These are phyloP conservation scores for Tetrastigma voinierianum DNA, from an alignment of 164 flowering plant genomes.

Conservation along the genomic window DNA sequence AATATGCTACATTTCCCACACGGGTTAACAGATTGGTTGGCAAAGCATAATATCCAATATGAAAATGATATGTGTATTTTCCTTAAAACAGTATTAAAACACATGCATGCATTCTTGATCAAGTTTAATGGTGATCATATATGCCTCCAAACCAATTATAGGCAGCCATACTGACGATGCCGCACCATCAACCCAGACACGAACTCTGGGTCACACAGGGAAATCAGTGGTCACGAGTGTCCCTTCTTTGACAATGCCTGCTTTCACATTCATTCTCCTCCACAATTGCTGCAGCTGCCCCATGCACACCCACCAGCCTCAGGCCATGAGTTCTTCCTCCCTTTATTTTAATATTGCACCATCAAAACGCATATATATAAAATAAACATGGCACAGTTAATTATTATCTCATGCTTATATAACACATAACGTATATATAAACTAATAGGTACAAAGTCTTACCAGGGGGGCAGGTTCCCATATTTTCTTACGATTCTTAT, in stretches of 20 bases:
- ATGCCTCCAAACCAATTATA: conserved; percentile 4
- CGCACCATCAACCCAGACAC: conserved; percentile 15
- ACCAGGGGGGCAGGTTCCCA: no score
- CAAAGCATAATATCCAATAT: no score
- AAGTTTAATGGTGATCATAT: no score
- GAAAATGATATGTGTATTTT: no score
- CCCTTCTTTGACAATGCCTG: background rate
- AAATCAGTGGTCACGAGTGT: conserved; percentile 1
- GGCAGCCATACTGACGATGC: conserved; percentile 12
- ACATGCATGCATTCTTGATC: no score
- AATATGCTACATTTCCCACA: no score
- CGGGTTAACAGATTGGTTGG: no score
- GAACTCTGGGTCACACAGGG: conserved; percentile 21
- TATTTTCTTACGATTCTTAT: no score
- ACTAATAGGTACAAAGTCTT: no score
- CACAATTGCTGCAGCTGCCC: conserved; percentile 8
- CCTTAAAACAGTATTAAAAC: no score
- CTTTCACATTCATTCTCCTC: conserved; percentile 2
- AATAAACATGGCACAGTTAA: background rate
- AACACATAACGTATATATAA: background rate
- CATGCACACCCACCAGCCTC: conserved; percentile 6
- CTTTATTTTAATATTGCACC: no score
- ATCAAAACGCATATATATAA: background rate
- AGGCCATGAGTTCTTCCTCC: conserved; percentile 18
- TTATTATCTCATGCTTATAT: background rate